Evolutionary conservation across 371 early-diverging fungal genomes (phyloP).

Genomic region (Actinomucor elegans): DNA sequence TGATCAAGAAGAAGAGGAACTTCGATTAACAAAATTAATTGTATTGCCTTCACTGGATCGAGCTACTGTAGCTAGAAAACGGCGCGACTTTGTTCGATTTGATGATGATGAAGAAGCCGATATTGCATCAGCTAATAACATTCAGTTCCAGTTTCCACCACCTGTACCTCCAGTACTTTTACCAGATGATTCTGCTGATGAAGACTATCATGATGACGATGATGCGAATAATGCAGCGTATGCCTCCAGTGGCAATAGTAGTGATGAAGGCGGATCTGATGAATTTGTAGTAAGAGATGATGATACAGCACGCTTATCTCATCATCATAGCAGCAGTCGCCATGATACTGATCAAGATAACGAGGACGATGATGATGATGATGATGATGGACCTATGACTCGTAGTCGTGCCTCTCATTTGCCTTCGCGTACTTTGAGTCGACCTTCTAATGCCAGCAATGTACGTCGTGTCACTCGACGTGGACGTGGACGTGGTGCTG

Average conservation of each 20-base stretch:
- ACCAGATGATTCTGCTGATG: conserved; percentile 63
- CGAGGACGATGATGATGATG: conserved; percentile 25
- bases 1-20: conserved; percentile 49
- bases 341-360: too few species aligned
- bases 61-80: conserved; percentile 37
- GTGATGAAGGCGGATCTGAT: conserved; percentile 30
- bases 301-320: conserved; percentile 22
- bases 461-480: background rate
- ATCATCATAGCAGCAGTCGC: background rate
- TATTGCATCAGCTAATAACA: conserved; percentile 39
- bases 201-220: conserved; percentile 52
- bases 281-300: conserved; percentile 17
- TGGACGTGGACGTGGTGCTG: conserved; percentile 10
- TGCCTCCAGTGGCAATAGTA: conserved; percentile 12
- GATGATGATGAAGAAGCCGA: conserved; percentile 62
- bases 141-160: conserved; percentile 41
- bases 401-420: conserved; percentile 35
- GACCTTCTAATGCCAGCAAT: background rate
- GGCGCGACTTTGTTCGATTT: conserved; percentile 39
- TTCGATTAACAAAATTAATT: conserved; percentile 16
- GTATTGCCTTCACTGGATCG: conserved; percentile 47
- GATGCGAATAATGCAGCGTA: conserved; percentile 11
- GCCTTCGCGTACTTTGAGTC: background rate
- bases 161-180: conserved; percentile 26
- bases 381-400: conserved; percentile 36